phyloP scores from a whole-genome alignment of 2,329 filamentous ascomycete genomes.

The Calonectria pauciramosa region DNA sequence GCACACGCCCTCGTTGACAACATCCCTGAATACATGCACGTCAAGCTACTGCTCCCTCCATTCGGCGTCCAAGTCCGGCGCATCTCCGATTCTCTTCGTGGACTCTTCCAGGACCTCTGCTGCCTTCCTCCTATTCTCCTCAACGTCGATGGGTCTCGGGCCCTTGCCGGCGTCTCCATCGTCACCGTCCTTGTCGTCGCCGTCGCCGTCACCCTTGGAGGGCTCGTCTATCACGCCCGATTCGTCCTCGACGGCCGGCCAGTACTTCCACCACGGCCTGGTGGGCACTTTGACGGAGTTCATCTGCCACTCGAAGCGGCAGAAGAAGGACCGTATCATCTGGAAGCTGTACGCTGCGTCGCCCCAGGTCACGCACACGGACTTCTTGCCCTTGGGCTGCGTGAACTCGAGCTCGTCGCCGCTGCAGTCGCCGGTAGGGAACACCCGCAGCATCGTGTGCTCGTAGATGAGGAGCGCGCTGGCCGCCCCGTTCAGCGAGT shows the following conservation, averaged over 20 bases:
- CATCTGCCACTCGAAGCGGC: background rate
- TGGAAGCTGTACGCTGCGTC: constrained; percentile 3
- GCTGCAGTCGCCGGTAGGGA: constrained; percentile 4
- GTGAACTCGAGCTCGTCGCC: background rate
- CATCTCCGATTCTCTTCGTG: background rate
- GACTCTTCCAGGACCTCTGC: background rate
- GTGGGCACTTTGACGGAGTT: background rate
- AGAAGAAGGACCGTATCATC: background rate
- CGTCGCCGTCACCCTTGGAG: too few relatives aligned
- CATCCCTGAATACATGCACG: background rate
- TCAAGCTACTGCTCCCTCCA: background rate
- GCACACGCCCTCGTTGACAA: background rate
- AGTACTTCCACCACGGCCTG: background rate
- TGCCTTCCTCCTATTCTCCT: background rate
- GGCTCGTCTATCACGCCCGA: background rate
- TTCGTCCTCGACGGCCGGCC: background rate
- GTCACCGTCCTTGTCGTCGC: background rate
- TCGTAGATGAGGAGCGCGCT: background rate
- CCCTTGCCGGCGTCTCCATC: background rate
- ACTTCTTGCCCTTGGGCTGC: background rate
- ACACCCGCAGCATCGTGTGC: background rate
- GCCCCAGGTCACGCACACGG: background rate
- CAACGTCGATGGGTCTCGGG: background rate
- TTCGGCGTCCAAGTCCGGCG: background rate
- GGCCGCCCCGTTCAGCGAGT: background rate